Evolutionary conservation across 1,139 yeast species (phyloP).

Genomic region (Sugiyamaella grinbergsii): DNA sequence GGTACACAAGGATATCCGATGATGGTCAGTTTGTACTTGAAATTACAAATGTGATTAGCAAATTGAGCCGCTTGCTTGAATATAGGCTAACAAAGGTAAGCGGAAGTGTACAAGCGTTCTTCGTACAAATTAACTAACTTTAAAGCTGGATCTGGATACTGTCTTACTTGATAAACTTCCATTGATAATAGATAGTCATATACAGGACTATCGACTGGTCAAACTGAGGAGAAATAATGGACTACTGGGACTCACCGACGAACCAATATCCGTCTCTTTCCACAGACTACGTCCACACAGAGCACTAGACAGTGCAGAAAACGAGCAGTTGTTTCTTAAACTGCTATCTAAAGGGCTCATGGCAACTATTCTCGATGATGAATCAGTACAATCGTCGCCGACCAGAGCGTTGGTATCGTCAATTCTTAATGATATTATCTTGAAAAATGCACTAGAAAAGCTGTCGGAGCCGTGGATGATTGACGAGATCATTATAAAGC

Average conservation of each 20-base stretch:
- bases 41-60: slow-evolving; percentile 44
- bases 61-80: slow-evolving; percentile 45
- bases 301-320: slow-evolving; percentile 44
- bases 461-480: slow-evolving; percentile 51
- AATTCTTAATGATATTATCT: slow-evolving; percentile 47
- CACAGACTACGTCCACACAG: slow-evolving; percentile 51
- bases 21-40: slow-evolving; percentile 48
- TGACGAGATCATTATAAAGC: slow-evolving; percentile 46
- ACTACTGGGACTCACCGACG: slow-evolving; percentile 32
- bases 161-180: slow-evolving; percentile 50
- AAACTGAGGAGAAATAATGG: slow-evolving; percentile 28
- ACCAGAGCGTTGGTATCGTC: slow-evolving; percentile 46
- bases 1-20: slow-evolving; percentile 50
- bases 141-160: slow-evolving; percentile 37
- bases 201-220: slow-evolving; percentile 37
- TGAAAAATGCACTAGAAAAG: slow-evolving; percentile 47
- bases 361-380: slow-evolving; percentile 45
- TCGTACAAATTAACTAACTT: background rate
- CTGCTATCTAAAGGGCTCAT: slow-evolving; percentile 44
- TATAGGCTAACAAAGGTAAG: slow-evolving; percentile 35
- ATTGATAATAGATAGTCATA: slow-evolving; percentile 44
- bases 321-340: slow-evolving; percentile 41
- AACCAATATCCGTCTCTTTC: slow-evolving; percentile 41
- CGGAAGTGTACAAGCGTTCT: too few relatives aligned
- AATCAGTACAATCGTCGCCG: slow-evolving; percentile 45